phyloP scores from a whole-genome alignment of 2,329 filamentous ascomycete species.

The Pseudogymnoascus verrucosus region DNA sequence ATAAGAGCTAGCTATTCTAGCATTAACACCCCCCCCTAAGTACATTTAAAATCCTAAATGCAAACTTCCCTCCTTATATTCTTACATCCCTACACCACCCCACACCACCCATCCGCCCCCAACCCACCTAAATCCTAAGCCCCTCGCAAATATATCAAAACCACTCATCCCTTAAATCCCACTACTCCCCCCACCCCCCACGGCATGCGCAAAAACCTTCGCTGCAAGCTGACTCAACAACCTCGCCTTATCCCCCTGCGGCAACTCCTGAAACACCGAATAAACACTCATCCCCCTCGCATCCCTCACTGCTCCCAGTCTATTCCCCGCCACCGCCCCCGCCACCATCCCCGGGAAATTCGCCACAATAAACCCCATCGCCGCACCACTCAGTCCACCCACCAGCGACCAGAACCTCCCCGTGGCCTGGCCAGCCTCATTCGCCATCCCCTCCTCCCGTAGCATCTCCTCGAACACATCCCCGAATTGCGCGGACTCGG shows the following conservation, averaged over 20 bases:
- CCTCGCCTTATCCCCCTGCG: slow-evolving; percentile 70
- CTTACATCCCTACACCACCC: background rate
- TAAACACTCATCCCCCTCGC: slow-evolving; percentile 93
- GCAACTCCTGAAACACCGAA: slow-evolving; percentile 76
- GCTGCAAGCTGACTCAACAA: slow-evolving; percentile 77
- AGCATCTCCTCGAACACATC: slow-evolving; percentile 86
- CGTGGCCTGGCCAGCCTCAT: slow-evolving; percentile 54
- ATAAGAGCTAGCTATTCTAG: background rate
- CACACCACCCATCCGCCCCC: background rate
- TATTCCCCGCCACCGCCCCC: slow-evolving; percentile 85
- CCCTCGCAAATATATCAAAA: background rate
- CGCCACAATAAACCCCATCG: slow-evolving; percentile 88
- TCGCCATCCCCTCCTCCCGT: slow-evolving; percentile 74
- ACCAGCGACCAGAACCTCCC: slow-evolving; percentile 79
- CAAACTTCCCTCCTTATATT: background rate
- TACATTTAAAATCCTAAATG: background rate
- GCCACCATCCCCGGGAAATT: slow-evolving; percentile 86
- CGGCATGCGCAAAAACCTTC: slow-evolving; percentile 76
- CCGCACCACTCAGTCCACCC: slow-evolving; percentile 78
- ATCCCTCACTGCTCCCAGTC: slow-evolving; percentile 83
- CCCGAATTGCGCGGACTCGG: slow-evolving; percentile 77
- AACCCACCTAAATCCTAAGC: background rate
- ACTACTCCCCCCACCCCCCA: slow-evolving; percentile 34
- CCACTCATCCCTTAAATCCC: background rate
- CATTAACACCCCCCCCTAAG: background rate